Percentiles rank a stretch among this genome's conserved stretches.
These are phyloP conservation scores for Stemphylium vesicarium DNA, from an alignment of 2,329 filamentous ascomycete genomes.

Conservation along the genomic window DNA sequence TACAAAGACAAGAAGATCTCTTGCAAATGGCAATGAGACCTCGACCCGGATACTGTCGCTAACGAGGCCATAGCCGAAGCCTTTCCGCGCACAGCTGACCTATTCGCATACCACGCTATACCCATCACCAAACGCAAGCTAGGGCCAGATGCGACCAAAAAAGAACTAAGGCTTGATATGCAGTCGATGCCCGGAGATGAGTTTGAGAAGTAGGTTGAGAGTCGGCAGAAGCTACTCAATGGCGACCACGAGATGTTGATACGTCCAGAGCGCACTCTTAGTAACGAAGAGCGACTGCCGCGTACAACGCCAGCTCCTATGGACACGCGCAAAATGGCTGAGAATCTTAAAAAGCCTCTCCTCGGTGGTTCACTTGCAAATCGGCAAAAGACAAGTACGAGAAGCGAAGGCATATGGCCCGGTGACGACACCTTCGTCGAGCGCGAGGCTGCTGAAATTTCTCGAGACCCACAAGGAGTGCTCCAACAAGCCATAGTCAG, in stretches of 20 bases:
- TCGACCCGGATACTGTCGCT: slow-evolving; percentile 12
- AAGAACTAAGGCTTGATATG: slow-evolving; percentile 20
- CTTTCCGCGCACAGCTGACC: slow-evolving; percentile 25
- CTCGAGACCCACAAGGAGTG: background rate
- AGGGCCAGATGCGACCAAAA: slow-evolving; percentile 12
- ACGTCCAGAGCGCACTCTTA: background rate
- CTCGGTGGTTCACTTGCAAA: too few relatives aligned
- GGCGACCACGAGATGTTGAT: slow-evolving; percentile 32
- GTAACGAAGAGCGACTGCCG: background rate
- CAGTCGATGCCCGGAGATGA: slow-evolving; percentile 12
- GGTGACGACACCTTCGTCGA: background rate
- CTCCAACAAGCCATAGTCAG: background rate
- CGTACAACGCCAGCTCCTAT: slow-evolving; percentile 14
- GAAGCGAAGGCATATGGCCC: background rate
- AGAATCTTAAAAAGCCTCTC: too few relatives aligned
- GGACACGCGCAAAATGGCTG: background rate
- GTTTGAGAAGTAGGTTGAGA: slow-evolving; percentile 23
- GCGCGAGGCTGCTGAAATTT: background rate
- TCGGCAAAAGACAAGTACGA: background rate
- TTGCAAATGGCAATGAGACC: slow-evolving; percentile 28
- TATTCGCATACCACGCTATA: slow-evolving; percentile 36
- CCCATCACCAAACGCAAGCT: slow-evolving; percentile 21
- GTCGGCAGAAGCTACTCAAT: slow-evolving; percentile 20
- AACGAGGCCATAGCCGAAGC: background rate
- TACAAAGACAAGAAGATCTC: slow-evolving; percentile 23